These are phyloP conservation scores for Diplodia seriata DNA, from an alignment of 2,329 filamentous ascomycete species.

Conservation along the genomic window DNA sequence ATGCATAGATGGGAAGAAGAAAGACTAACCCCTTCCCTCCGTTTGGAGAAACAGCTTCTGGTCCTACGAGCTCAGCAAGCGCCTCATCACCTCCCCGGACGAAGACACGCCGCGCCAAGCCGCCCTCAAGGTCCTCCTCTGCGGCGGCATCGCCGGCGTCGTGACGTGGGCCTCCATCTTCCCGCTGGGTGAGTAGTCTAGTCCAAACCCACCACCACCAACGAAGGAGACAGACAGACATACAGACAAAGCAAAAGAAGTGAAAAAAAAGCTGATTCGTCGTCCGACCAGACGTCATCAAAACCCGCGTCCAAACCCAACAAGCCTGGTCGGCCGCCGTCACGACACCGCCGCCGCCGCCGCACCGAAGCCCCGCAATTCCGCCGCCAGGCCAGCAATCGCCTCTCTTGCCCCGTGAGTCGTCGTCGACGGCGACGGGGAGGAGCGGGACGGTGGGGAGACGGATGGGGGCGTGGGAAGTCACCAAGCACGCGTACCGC, in stretches of 20 bases:
- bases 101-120: slow-evolving; percentile 56
- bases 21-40: too few species aligned
- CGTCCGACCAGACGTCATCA: slow-evolving; percentile 73
- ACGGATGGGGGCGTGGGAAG: slow-evolving; percentile 63
- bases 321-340: neutral
- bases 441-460: too few species aligned
- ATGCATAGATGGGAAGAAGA: too few species aligned
- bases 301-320: slow-evolving; percentile 88
- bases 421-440: neutral
- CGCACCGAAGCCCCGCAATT: neutral
- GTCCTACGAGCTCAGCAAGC: slow-evolving; percentile 81
- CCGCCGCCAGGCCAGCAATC: neutral
- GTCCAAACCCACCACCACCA: too few species aligned
- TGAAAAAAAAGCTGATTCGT: neutral
- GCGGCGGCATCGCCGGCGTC: slow-evolving; percentile 85
- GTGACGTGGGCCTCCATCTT: slow-evolving; percentile 91
- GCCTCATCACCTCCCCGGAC: slow-evolving; percentile 48
- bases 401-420: neutral
- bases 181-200: slow-evolving; percentile 65
- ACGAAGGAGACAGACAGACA: too few species aligned
- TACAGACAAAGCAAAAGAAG: neutral
- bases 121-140: slow-evolving; percentile 73
- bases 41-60: slow-evolving; percentile 67
- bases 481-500: slow-evolving; percentile 71
- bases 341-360: too few species aligned